Evolutionary conservation across 495 filamentous ascomycete species (phyloP).

Genomic region (Melanomma pulvis-pyrius): DNA sequence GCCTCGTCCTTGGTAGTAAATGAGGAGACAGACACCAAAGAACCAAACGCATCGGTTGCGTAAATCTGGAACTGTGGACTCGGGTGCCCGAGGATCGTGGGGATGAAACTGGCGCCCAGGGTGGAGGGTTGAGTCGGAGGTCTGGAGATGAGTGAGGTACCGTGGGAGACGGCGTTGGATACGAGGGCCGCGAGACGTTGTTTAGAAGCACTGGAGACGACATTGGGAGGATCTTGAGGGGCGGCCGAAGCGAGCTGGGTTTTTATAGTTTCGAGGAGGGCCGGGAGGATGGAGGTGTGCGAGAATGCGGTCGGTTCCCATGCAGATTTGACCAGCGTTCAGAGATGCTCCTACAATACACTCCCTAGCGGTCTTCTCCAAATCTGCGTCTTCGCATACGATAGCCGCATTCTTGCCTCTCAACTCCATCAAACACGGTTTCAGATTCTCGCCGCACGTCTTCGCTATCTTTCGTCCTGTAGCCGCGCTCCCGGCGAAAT

Average conservation of each 20-base stretch:
- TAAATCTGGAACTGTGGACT: conserved; percentile 82
- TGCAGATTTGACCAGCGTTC: conserved; percentile 81
- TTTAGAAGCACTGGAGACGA: conserved; percentile 64
- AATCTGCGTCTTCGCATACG: conserved; percentile 61
- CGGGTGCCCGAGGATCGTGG: conserved; percentile 68
- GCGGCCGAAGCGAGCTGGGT: conserved; percentile 32
- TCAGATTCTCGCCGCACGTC: conserved; percentile 62
- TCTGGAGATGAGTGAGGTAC: conserved; percentile 66
- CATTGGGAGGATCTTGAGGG: conserved; percentile 51
- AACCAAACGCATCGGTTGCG: conserved; percentile 78
- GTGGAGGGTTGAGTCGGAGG: conserved; percentile 48
- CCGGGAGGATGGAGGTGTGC: conserved; percentile 67
- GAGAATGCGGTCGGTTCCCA: conserved; percentile 85
- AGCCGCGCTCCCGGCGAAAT: conserved; percentile 61
- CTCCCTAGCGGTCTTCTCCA: conserved; percentile 55
- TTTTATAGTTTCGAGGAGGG: conserved; percentile 66
- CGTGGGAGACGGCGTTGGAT: conserved; percentile 65
- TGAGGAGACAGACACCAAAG: conserved; percentile 55
- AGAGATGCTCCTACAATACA: conserved; percentile 57
- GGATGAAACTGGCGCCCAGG: conserved; percentile 62
- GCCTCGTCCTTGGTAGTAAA: conserved; percentile 32
- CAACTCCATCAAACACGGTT: conserved; percentile 66
- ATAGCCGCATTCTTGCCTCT: conserved; percentile 63
- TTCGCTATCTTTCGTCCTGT: conserved; percentile 59
- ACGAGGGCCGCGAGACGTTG: conserved; percentile 60